Evolutionary conservation across 257 asterid species (phyloP), one percentile per base, ranked within the genome.

Genomic region (Osmanthus fragrans): DNA sequence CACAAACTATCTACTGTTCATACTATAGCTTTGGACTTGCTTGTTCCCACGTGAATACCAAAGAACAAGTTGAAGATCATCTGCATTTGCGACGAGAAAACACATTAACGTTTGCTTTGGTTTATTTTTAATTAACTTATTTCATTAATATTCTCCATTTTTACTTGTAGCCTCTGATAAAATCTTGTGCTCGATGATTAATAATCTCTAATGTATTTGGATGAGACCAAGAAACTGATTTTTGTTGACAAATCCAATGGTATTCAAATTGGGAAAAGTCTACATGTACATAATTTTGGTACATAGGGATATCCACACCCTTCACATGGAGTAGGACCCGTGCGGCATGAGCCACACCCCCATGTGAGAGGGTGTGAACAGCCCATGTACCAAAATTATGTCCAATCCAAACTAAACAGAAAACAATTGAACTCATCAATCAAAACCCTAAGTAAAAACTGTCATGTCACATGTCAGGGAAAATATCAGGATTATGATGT

Each of bases 1-100:
- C 45, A 64, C 68, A 72, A 49, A 63, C 40, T 64, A 63, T 60
- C 68, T 67, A 72, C 76, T 0, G 51, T 27, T 58, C 30, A 40
- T 40, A 63, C 27, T 25, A 21, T 63, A 10, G 25, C 69, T 63
- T 23, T 63, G 33, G 16, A 23, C 69, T 63, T 25, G 34, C 69
- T 21, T 63, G 36, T 63, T 3, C 36, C 16, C 33, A 9, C 10
- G 33, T 60, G 68, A 63, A 25, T 25, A 8, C 34, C 69, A 12
- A 11, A 63, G 18, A 23, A 63, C 34, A 63, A 25, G 34, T 63
- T 10, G 69, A 12, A 63, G 33, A 19, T 63, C 33, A 63, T 25
- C 25, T 4, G 33, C 69, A n/a, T 19, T 54, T 5, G 63, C 19
- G 63, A 18, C 11, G 3, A 1, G 21, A 49, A 49, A 49, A 49